phyloP scores from a whole-genome alignment of 2,329 filamentous ascomycete species.

The Fusarium cyanostomum region DNA sequence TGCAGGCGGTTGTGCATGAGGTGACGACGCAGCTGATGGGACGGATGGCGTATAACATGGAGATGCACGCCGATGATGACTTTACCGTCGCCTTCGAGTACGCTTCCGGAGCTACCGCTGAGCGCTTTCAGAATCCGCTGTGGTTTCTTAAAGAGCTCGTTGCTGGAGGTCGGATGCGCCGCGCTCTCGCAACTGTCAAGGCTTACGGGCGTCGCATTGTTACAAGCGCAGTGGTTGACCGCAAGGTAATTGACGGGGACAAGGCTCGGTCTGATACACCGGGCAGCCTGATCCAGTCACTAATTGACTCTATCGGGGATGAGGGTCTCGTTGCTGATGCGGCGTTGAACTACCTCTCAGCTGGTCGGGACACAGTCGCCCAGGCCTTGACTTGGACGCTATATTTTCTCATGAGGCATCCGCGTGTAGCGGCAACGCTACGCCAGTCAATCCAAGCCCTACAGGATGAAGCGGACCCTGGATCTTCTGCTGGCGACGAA shows the following conservation, averaged over 20 bases:
- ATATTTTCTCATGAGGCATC: slow-evolving; percentile 66
- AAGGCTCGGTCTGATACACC: slow-evolving; percentile 48
- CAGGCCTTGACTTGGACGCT: slow-evolving; percentile 72
- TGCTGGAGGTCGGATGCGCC: slow-evolving; percentile 56
- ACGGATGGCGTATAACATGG: slow-evolving; percentile 75
- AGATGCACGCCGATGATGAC: slow-evolving; percentile 69
- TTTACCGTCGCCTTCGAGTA: slow-evolving; percentile 70
- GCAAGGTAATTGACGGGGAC: slow-evolving; percentile 7
- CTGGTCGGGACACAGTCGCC: slow-evolving; percentile 71
- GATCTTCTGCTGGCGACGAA: not conserved
- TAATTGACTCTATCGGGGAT: slow-evolving; percentile 65
- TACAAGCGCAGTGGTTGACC: slow-evolving; percentile 58
- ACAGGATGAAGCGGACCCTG: not conserved
- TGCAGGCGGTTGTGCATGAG: slow-evolving; percentile 70
- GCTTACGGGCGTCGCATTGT: slow-evolving; percentile 68
- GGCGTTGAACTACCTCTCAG: slow-evolving; percentile 72
- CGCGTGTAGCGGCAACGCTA: slow-evolving; percentile 51
- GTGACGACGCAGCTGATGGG: slow-evolving; percentile 73
- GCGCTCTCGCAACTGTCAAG: slow-evolving; percentile 60
- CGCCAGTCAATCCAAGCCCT: slow-evolving; percentile 52
- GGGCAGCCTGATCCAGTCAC: slow-evolving; percentile 67
- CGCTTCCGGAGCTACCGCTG: slow-evolving; percentile 67
- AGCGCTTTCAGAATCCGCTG: slow-evolving; percentile 72
- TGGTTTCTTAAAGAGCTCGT: slow-evolving; percentile 68
- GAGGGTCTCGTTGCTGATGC: slow-evolving; percentile 67